These are phyloP conservation scores for Erythrobasidium yunnanense DNA, from an alignment of 768 basidiomycete species.

Conservation along the genomic window DNA sequence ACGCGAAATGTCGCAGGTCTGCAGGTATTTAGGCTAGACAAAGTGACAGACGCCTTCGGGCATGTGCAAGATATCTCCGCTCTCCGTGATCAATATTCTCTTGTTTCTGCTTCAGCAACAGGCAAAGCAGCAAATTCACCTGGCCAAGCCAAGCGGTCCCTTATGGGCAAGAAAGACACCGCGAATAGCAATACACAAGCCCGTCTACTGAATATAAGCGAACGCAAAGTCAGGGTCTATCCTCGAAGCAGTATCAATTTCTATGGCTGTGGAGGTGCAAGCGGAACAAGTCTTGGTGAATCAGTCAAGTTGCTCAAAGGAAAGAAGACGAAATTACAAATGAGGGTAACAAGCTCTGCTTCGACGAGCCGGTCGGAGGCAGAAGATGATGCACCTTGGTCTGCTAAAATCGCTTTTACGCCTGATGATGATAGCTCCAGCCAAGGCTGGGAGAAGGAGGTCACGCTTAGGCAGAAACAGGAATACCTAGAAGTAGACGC, in stretches of 20 bases:
- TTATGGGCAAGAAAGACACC: too few relatives aligned
- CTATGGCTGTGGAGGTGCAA: constrained; percentile 51
- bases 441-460: background rate
- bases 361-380: constrained; percentile 50
- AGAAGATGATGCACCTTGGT: constrained; percentile 51
- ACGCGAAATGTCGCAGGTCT: background rate
- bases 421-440: constrained; percentile 44
- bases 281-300: constrained; percentile 46
- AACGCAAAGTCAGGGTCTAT: constrained; percentile 56
- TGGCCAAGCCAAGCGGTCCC: too few relatives aligned
- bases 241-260: constrained; percentile 63
- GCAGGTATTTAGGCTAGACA: constrained; percentile 52
- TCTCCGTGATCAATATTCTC: constrained; percentile 46
- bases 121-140: too few relatives aligned
- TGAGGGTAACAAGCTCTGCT: constrained; percentile 45
- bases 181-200: background rate
- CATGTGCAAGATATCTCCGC: constrained; percentile 53
- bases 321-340: constrained; percentile 51
- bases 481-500: constrained; percentile 42
- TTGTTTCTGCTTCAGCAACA: background rate
- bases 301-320: constrained; percentile 64
- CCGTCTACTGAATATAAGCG: background rate
- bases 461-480: constrained; percentile 1
- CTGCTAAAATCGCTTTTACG: constrained; percentile 53
- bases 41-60: constrained; percentile 69